A percentile compares a stretch with the other conserved stretches of the same genome.
These are phyloP conservation scores for Kodamaea ohmeri DNA, from an alignment of 1,139 yeast genomes.

Conservation along the genomic window DNA sequence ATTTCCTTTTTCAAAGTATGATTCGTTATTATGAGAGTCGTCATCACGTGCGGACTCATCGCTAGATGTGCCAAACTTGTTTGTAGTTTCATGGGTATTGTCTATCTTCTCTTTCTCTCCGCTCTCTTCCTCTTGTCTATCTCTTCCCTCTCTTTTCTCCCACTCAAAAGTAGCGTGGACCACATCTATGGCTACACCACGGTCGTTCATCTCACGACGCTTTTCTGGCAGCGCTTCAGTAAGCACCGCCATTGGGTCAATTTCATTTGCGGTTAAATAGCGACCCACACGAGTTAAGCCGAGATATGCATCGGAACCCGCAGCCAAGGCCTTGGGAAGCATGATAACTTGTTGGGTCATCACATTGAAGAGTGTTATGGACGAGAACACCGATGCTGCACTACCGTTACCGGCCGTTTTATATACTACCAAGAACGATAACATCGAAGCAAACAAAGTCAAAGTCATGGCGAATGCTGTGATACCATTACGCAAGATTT, in stretches of 20 bases:
- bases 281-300: slow-evolving; percentile 62
- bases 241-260: slow-evolving; percentile 17
- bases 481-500: slow-evolving; percentile 54
- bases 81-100: too few relatives aligned
- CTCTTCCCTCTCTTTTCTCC: slow-evolving; percentile 35
- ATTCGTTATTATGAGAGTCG: too few relatives aligned
- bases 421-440: slow-evolving; percentile 69
- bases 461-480: slow-evolving; percentile 58
- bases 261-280: slow-evolving; percentile 37
- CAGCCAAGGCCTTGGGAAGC: slow-evolving; percentile 68
- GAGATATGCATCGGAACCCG: slow-evolving; percentile 65
- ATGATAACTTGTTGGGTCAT: slow-evolving; percentile 52
- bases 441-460: slow-evolving; percentile 66
- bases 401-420: slow-evolving; percentile 45
- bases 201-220: slow-evolving; percentile 15
- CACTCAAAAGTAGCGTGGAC: slow-evolving; percentile 54
- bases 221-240: slow-evolving; percentile 18
- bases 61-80: too few relatives aligned
- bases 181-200: slow-evolving; percentile 15
- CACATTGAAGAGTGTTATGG: slow-evolving; percentile 71
- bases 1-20: too few relatives aligned
- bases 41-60: slow-evolving; percentile 15
- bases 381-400: slow-evolving; percentile 76
- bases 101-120: too few relatives aligned
- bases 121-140: too few relatives aligned